Conservation (phyloP, 257 asterid genomes). For the Hygrophila difformis region DNA sequence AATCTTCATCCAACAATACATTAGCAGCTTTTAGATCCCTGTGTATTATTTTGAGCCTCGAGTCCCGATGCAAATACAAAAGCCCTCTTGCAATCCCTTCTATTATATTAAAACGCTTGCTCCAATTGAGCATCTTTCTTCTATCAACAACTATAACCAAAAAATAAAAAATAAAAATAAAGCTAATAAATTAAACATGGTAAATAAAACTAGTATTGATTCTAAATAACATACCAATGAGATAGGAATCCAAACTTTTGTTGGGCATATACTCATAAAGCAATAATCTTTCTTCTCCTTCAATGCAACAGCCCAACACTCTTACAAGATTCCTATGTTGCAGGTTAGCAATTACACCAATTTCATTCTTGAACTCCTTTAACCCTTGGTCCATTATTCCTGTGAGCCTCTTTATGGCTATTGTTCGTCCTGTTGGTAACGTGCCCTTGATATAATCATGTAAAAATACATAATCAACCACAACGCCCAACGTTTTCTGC, state of each 20-base stretch:
- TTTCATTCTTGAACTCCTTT: constrained; percentile 76
- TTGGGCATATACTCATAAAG: constrained; percentile 87
- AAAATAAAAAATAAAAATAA: too few species aligned
- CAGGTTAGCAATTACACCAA: constrained; percentile 57
- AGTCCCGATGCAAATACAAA: constrained; percentile 81
- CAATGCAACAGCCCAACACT: constrained; percentile 69
- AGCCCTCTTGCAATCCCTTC: constrained; percentile 94
- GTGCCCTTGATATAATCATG: constrained; percentile 69
- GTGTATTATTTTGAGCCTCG: constrained; percentile 79
- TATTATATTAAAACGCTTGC: constrained; percentile 47
- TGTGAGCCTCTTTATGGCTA: constrained; percentile 84
- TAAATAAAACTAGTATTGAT: constrained; percentile 17
- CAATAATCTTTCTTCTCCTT: constrained; percentile 72
- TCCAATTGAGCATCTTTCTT: constrained; percentile 61
- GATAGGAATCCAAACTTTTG: constrained; percentile 63
- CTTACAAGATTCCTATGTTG: constrained; percentile 82
- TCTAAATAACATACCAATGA: too few species aligned
- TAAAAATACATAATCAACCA: constrained; percentile 1
- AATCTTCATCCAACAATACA: constrained; percentile 75
- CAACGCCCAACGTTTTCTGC: background rate
- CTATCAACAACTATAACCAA: too few species aligned
- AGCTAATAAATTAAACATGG: too few species aligned
- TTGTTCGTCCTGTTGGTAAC: constrained; percentile 45
- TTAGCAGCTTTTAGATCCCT: constrained; percentile 83
- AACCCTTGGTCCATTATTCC: constrained; percentile 65